Evolutionary conservation across 2,329 filamentous ascomycete genomes (phyloP), one percentile per base, ranked within the genome.

Genomic region (Zelopaecilomyces penicillatus): DNA sequence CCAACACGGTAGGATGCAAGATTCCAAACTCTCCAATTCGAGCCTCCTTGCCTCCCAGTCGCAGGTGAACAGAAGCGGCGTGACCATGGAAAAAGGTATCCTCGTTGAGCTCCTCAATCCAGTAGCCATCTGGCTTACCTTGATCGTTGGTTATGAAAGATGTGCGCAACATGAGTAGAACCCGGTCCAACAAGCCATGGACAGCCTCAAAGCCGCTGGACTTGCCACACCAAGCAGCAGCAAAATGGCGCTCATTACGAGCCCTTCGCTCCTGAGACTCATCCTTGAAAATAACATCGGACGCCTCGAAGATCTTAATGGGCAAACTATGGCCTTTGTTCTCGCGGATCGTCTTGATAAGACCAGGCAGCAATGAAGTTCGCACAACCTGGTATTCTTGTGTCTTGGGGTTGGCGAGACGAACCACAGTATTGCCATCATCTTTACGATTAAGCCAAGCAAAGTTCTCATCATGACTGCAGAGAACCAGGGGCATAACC

Each of bases 391-490:
- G 90, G 67, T 95, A 96, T 62, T 96, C 90, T 28, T 81, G 76
- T 0, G 89, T 94, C 73, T 96, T 96, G 45, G 90, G 90, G 65
- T 96, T 96, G 52, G 87, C 87, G 35, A 96, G 82, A 56, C 81
- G 83, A 54, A 96, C 80, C 29, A 87, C 89, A 0, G 83, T 88
- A 47, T 76, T 83, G 52, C 87, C 87, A 57, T 95, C 86, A 54
- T 96, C 90, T 60, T 82, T 82, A 60, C 89, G 84, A 69, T 95
- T 95, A 10, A 98, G 74, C 85, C 87, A 96, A 48, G 76, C 83
- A 64, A 97, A 98, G 71, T 98, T 98, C 75, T 98, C 93, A 60
- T 97, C 91, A 65, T 96, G 89, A 38, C 88, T 95, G 75, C 93
- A 98, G 44, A 98, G 80, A 54, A 95, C 97, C 29, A 98, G 75